phyloP scores from a whole-genome alignment of 176 grass and related monocot genomes.

The Aegilops sharonensis region DNA sequence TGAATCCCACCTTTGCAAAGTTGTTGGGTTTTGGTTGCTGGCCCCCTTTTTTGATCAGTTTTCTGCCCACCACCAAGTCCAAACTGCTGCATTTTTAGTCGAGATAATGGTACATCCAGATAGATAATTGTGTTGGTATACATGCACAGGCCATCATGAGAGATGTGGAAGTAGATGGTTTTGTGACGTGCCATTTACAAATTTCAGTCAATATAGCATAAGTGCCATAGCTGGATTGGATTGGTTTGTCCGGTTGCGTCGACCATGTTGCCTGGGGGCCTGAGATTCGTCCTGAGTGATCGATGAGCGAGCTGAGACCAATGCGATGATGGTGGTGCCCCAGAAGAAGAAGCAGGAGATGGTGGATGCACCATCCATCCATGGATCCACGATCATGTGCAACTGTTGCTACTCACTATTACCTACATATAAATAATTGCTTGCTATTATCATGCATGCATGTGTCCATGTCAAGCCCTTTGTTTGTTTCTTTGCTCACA shows the following conservation, averaged over 20 bases:
- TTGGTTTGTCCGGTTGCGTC: not conserved
- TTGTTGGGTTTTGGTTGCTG: not conserved
- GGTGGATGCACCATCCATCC: not conserved
- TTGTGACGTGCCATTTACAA: not conserved
- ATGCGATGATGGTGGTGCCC: constrained; percentile 7
- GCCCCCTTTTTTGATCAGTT: not conserved
- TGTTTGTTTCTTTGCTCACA: not conserved
- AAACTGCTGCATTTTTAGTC: too few relatives aligned
- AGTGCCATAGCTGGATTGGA: not conserved
- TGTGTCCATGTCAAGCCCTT: not conserved
- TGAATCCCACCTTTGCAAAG: constrained; percentile 4
- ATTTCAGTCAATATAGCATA: not conserved
- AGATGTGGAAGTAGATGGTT: not conserved
- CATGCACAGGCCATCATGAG: not conserved
- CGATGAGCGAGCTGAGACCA: not conserved
- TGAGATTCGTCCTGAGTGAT: not conserved
- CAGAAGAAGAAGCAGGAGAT: not conserved
- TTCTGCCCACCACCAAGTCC: not conserved
- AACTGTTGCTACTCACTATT: not conserved
- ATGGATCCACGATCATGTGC: not conserved
- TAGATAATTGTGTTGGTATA: too few relatives aligned
- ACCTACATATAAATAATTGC: not conserved
- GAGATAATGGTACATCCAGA: too few relatives aligned
- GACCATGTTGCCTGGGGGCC: not conserved
- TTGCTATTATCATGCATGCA: not conserved